These are phyloP conservation scores for Plantago major DNA, from an alignment of 257 asterid genomes.

Conservation along the genomic window DNA sequence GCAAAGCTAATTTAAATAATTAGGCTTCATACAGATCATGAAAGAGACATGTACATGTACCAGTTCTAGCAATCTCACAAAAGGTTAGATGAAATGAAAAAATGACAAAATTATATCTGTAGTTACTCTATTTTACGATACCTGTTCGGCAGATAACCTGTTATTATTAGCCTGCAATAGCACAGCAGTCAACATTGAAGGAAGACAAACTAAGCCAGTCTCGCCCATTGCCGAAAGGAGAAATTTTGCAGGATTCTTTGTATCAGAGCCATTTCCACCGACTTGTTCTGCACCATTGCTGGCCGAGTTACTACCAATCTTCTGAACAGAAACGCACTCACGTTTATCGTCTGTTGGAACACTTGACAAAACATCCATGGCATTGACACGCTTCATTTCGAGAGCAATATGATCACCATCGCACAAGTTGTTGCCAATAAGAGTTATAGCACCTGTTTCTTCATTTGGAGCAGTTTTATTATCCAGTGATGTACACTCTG, in stretches of 20 bases:
- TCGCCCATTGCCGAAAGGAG: slow-evolving; percentile 86
- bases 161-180: slow-evolving; percentile 90
- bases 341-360: slow-evolving; percentile 33
- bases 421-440: slow-evolving; percentile 26
- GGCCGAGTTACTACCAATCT: slow-evolving; percentile 30
- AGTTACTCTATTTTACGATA: slow-evolving; percentile 9
- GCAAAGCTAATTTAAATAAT: slow-evolving; percentile 6
- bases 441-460: slow-evolving; percentile 21
- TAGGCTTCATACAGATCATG: slow-evolving; percentile 3
- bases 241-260: slow-evolving; percentile 60
- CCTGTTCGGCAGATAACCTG: slow-evolving; percentile 85
- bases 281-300: slow-evolving; percentile 34
- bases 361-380: slow-evolving; percentile 26
- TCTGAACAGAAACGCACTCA: slow-evolving; percentile 35
- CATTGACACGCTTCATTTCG: slow-evolving; percentile 26
- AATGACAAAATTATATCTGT: background rate
- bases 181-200: slow-evolving; percentile 96
- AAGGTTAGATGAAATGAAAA: background rate
- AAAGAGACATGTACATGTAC: slow-evolving; percentile 2
- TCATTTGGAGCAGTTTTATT: slow-evolving; percentile 24
- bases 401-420: slow-evolving; percentile 28
- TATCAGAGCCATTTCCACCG: slow-evolving; percentile 32
- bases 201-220: slow-evolving; percentile 97
- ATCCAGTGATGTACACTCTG: slow-evolving; percentile 44
- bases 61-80: background rate